Evolutionary conservation across 2,329 filamentous ascomycete genomes (phyloP), one percentile per base, ranked within the genome.

Genomic region (Stagonosporopsis vannaccii): DNA sequence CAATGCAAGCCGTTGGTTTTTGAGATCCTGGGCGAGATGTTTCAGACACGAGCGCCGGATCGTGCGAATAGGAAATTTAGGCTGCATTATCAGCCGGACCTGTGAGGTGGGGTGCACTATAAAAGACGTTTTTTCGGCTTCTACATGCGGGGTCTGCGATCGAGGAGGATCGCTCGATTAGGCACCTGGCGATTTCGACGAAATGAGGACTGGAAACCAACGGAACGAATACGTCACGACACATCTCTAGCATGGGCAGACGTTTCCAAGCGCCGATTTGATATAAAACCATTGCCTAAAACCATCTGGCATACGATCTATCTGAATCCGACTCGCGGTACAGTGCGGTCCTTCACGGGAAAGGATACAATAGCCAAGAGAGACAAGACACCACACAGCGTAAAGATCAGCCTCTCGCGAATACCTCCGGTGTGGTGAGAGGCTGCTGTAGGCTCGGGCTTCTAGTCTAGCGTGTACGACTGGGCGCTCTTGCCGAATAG

Each of bases 1-100:
- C 65, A 56, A 35, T 63, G 51, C 32, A 80, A 78, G 58, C 78
- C 79, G 17, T 81, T 97, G 68, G 83, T 88, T 0, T 95, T 97
- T 67, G 94, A 98, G 74, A 80, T 98, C 1, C 85, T 94, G 61
- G 95, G 95, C 2, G 90, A 92, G 66, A 91, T 96, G 72, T 93
- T 98, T 70, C 87, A 92, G 81, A 86, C 88, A 63, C 84, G 92
- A 11, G 88, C 94, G 2, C 87, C 90, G 15, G 94, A 98, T 73
- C 82, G 95, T 20, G 91, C 92, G 44, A 96, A 90, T 68, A 92
- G 87, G 78, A 98, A 97, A 79, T 96, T 96, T 78, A 97, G 95
- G 78, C 83, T 86, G 71, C 92, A 94, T 72, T 92, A 91, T 68
- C 81, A 92, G 60, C 83, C 87, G 44, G 87, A 90, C 62, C 75